phyloP scores from a whole-genome alignment of 495 filamentous ascomycete genomes.

The Polyplosphaeria fusca region DNA sequence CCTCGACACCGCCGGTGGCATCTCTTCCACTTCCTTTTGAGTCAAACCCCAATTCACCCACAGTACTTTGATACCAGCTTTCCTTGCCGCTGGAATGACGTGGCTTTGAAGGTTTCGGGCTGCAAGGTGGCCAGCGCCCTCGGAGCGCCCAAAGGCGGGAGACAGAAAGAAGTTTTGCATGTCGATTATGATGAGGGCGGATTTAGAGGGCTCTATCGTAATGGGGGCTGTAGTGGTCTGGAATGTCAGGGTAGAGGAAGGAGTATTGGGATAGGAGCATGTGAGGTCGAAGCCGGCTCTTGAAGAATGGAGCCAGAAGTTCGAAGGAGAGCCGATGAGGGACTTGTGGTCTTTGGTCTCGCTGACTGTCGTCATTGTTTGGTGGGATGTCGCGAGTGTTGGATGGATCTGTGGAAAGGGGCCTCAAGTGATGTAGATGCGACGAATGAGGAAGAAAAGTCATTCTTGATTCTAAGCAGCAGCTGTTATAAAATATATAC shows the following conservation, averaged over 20 bases:
- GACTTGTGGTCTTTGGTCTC: conserved; percentile 19
- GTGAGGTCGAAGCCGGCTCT: conserved; percentile 39
- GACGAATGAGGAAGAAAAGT: no score
- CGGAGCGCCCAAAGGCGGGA: conserved; percentile 39
- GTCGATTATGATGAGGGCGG: conserved; percentile 57
- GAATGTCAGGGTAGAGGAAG: conserved; percentile 17
- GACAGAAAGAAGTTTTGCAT: conserved; percentile 63
- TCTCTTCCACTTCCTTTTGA: conserved; percentile 48
- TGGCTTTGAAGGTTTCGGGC: conserved; percentile 34
- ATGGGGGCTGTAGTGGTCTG: conserved; percentile 39
- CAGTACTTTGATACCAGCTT: conserved; percentile 51
- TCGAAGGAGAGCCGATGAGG: conserved; percentile 33
- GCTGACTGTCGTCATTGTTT: not conserved
- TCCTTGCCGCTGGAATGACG: conserved; percentile 47
- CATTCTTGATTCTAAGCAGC: no score
- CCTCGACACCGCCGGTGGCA: conserved; percentile 51
- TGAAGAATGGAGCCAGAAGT: conserved; percentile 37
- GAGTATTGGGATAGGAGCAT: conserved; percentile 10
- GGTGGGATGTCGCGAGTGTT: no score
- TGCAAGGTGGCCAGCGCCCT: conserved; percentile 37
- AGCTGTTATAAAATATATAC: no score
- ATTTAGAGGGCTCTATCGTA: conserved; percentile 43
- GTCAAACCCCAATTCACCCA: conserved; percentile 63
- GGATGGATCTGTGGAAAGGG: no score
- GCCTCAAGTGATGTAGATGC: no score